Base-by-base conservation (phyloP, 352 stramenopile genomes). In the Pythium aphanidermatum region DNA sequence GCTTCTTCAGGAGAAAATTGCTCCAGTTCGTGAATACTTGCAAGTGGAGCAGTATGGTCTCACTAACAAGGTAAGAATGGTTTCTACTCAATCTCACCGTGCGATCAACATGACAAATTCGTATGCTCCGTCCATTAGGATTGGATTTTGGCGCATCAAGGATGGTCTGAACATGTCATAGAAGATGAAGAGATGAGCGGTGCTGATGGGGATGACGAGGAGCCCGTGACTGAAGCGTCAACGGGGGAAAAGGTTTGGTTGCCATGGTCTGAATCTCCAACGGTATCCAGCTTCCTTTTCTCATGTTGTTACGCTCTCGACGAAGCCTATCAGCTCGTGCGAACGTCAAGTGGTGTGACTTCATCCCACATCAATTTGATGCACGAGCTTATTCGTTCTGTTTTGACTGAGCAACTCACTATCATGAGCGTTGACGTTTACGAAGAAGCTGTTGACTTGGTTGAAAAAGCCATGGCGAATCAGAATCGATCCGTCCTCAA, bases 241-340 rank as follows among this genome's bases (percentile, higher is more conserved):
- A 29, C 28, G 3, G 46, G 46, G 16, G 78, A 90, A 36, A 86
- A 89, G 27, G 70, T 95, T 11, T 92, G 78, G 78, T 64, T 95
- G 2, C 80, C 83, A 13, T 95, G 80, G 80, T 85, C 72, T 29
- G 83, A 92, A 49, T 92, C 80, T 3, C 68, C 83, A 6, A 83
- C 65, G 5, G 72, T 95, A 12, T 92, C 83, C 10, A 90, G 73
- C 39, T 92, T 90, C 50, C 52, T 92, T 2, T 92, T 92, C 24
- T 81, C 74, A 19, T 92, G 77, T 34, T 92, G 80, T 45, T 90
- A 86, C 32, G 74, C 75, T 19, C 54, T 92, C n/a, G 80, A 92
- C 45, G 75, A 89, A 64, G 77, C 80, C 5, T 83, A 90, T 32
- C 68, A 53, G 3, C 51, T 88, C n/a, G 55, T 90, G 36, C 69